These are phyloP conservation scores for Daldinia eschscholtzii DNA, from an alignment of 2,329 filamentous ascomycete genomes.

Conservation along the genomic window DNA sequence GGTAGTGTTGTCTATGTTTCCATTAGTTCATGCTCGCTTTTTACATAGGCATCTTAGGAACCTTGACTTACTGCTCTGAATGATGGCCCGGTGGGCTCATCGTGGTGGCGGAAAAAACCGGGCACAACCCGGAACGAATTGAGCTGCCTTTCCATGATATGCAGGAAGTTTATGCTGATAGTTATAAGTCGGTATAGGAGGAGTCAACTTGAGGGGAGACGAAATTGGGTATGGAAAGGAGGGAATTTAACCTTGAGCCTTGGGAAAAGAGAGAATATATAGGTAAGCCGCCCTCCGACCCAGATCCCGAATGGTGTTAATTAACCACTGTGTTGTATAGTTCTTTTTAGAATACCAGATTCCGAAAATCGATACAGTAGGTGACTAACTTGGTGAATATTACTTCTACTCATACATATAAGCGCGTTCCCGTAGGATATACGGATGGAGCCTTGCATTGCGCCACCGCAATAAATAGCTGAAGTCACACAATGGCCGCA, in stretches of 20 bases:
- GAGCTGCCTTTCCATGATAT: slow-evolving; percentile 11
- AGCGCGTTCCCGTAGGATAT: background rate
- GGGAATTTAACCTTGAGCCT: background rate
- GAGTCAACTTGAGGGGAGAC: background rate
- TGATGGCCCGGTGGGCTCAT: slow-evolving; percentile 33
- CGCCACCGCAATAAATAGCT: slow-evolving; percentile 24
- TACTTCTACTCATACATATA: background rate
- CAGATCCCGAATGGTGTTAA: background rate
- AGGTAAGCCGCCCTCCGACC: background rate
- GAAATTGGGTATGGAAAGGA: background rate
- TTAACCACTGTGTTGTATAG: background rate
- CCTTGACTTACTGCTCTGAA: slow-evolving; percentile 39
- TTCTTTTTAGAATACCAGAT: background rate
- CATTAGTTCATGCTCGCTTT: slow-evolving; percentile 13
- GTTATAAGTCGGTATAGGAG: background rate
- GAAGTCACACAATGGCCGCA: slow-evolving; percentile 30
- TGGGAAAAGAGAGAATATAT: slow-evolving; percentile 2
- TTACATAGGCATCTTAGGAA: background rate
- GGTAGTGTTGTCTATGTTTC: slow-evolving; percentile 28
- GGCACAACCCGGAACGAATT: slow-evolving; percentile 30
- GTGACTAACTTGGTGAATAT: slow-evolving; percentile 1
- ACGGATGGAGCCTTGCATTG: slow-evolving; percentile 12
- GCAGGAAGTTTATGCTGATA: background rate
- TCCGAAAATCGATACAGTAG: background rate
- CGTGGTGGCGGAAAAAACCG: slow-evolving; percentile 40